Conservation (phyloP, 176 grass and related monocot genomes). For the Thinopyrum elongatum region DNA sequence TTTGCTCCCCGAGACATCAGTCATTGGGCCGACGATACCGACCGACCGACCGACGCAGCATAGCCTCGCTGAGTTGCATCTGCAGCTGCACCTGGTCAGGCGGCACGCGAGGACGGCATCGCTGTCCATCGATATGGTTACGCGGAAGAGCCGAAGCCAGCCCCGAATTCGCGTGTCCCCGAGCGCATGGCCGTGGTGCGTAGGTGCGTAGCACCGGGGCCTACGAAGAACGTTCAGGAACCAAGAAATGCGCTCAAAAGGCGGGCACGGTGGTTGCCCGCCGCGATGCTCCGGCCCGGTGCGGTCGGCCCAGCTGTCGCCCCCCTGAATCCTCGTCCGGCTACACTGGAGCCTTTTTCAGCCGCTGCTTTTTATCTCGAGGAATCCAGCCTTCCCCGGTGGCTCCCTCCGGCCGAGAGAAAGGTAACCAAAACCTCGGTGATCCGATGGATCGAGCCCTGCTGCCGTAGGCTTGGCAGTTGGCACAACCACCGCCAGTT, state of each 20-base stretch:
- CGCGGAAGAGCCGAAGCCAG: background rate
- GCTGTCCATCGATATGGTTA: background rate
- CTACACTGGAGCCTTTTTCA: too few relatives aligned
- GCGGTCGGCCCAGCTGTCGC: too few relatives aligned
- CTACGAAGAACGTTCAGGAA: conserved; percentile 17
- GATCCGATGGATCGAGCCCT: background rate
- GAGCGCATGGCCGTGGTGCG: background rate
- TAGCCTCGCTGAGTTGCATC: background rate
- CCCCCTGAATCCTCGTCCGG: too few relatives aligned
- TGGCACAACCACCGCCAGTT: background rate
- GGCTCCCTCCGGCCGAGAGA: background rate
- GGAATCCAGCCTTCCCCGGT: background rate
- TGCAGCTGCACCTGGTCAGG: background rate
- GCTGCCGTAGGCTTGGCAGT: background rate
- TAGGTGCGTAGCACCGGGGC: background rate
- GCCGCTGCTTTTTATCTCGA: background rate
- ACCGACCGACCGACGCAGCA: background rate
- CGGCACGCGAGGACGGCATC: background rate
- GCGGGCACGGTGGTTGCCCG: background rate
- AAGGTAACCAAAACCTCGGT: background rate
- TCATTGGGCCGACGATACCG: too few relatives aligned
- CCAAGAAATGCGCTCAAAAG: background rate
- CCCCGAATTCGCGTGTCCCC: background rate
- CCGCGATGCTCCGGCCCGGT: background rate
- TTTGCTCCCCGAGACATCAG: too few relatives aligned